Evolutionary conservation across 2,329 filamentous ascomycete species (phyloP), one percentile per base, ranked within the genome.

Genomic region (Nannizziopsis barbatae): DNA sequence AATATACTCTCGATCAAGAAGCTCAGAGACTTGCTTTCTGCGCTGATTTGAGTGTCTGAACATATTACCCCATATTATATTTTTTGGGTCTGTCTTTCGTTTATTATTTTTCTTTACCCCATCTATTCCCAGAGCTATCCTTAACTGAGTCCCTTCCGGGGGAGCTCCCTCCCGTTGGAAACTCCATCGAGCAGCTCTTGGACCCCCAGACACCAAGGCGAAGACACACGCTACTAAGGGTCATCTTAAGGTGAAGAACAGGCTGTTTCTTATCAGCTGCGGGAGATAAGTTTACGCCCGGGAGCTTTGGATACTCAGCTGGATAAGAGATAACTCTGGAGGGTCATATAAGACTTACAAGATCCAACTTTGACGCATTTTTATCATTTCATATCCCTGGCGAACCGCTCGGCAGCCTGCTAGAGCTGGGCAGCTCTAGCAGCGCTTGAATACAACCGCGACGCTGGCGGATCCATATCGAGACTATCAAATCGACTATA

Each of bases 401-500:
- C 45, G 45, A 48, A 48, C 15, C 42, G 36, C 38, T 39, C 57
- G 39, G 55, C 54, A 59, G 59, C 62, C 80, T 80, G 80, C 79
- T 78, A 80, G 80, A 77, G 81, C 80, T 79, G 76, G 51, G 50
- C 53, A 75, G 80, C 80, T 84, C 81, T 84, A 80, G 81, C 79
- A 79, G 79, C 75, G 79, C 78, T 79, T 60, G 83, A 83, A 79
- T 69, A 76, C 77, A 70, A 76, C 73, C 74, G 77, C 71, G 76
- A 83, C 77, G 73, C 78, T 84, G 78, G 80, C 79, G 75, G 75
- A 78, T 75, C 79, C 81, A 69, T 86, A 85, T 74, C 78, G 80
- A 75, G 78, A 81, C 73, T 83, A 83, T 75, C 77, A 82, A 77
- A 80, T 84, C 75, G 79, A 83, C 66, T 85, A 84, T 72, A 75